Evolutionary conservation across 192 early-diverging fungal species (phyloP), one percentile per base, ranked within the genome.

Genomic region (Coemansia sp.): DNA sequence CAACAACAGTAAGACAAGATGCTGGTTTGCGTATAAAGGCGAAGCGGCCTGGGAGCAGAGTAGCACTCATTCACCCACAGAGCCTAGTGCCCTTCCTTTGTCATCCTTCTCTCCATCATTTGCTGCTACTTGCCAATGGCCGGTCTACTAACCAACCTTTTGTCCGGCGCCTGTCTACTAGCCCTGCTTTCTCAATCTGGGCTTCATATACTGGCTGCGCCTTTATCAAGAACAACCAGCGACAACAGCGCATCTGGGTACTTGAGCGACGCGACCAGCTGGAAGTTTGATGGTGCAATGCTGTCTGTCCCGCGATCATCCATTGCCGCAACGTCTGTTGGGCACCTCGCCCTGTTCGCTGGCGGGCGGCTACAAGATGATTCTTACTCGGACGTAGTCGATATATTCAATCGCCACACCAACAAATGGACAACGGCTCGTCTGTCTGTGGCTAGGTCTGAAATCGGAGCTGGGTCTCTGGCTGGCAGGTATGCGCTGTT

Each of bases 401-500:
- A 84, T 50, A 77, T 84, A 46, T 84, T 69, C 51, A 59, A 84
- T 35, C 53, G 69, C 35, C 21, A 24, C 3, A 66, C 70, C 14
- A 62, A 71, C 23, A 59, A 61, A 37, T 84, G 83, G 83, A 62
- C 74, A 6, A 46, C 57, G 14, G 60, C 70, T 33, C 70, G 43
- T 1, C 69, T 84, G 24, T 77, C 77, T 9, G 23, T 31, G 11
- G 40, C 68, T 18, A 62, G 83, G 23, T 76, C 77, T 2, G 66
- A 64, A 20, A 65, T 84, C 11, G 61, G 67, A 6, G 76, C 77
- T 5, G 77, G 70, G 13, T 70, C 83, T n/a, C 28, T 84, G 8
- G 74, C 55, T 4, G 65, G 62, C 43, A 63, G 83, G 21, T 84
- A 84, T 37, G 83, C 67, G 4, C 50, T 80, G 18, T 84, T 84